Percentiles rank a stretch among this genome's conserved stretches.
phyloP scores from a whole-genome alignment of 306 rosid genomes.

The Mimosa pudica region DNA sequence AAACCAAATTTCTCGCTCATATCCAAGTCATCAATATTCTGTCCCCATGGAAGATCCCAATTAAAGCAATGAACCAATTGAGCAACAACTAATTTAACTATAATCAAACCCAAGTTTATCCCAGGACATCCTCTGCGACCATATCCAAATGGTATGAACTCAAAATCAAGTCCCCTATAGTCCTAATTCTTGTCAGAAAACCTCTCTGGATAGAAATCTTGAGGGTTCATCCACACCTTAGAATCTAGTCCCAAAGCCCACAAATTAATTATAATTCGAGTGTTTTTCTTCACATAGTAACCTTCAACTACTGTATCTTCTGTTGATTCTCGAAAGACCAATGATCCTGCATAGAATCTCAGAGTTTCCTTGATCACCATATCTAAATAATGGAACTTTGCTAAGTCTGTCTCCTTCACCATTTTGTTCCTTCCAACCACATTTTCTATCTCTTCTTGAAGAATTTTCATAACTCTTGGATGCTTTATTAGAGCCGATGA shows the following conservation, averaged over 20 bases:
- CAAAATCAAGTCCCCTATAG: conserved; percentile 35
- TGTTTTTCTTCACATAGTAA: conserved; percentile 29
- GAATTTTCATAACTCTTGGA: neutral
- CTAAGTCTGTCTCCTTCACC: neutral
- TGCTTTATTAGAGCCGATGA: neutral
- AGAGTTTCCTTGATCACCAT: neutral
- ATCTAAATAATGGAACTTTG: neutral
- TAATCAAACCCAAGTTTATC: conserved; percentile 35
- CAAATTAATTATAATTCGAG: conserved; percentile 29
- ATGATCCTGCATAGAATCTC: neutral
- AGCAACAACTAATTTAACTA: conserved; percentile 23
- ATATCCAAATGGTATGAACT: conserved; percentile 48
- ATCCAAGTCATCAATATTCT: conserved; percentile 25
- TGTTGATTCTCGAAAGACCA: conserved; percentile 6
- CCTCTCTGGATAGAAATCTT: conserved; percentile 38
- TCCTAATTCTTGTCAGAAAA: neutral
- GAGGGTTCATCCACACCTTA: conserved; percentile 31
- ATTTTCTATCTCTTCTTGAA: neutral
- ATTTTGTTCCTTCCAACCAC: neutral
- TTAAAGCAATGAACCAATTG: conserved; percentile 45
- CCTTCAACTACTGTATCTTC: conserved; percentile 27
- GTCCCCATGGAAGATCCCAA: conserved; percentile 41
- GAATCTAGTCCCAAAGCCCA: conserved; percentile 47
- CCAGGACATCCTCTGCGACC: conserved; percentile 49
- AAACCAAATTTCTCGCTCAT: conserved; percentile 39